phyloP scores from a whole-genome alignment of 345 rosid genomes.

The Hirschfeldia incana region DNA sequence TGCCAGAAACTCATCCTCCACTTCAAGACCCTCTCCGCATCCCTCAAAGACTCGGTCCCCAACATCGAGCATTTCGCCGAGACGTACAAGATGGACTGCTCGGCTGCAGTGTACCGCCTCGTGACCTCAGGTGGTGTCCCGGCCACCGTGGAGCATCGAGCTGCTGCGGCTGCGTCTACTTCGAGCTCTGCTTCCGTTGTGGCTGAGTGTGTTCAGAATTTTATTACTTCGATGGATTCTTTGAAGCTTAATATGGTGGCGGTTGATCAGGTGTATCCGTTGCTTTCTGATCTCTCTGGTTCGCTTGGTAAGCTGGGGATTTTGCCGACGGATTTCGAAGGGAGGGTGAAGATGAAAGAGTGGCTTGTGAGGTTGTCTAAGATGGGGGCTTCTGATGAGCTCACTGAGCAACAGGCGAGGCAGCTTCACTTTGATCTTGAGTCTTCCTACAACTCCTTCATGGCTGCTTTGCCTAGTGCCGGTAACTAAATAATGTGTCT shows the following conservation, averaged over 20 bases:
- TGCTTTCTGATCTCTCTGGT: conserved; percentile 78
- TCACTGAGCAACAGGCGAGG: conserved; percentile 92
- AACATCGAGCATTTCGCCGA: conserved; percentile 88
- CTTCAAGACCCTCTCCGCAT: conserved; percentile 77
- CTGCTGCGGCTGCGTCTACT: conserved; percentile 58
- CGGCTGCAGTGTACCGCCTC: conserved; percentile 87
- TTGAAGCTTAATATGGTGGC: conserved; percentile 94
- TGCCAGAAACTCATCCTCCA: conserved; percentile 92
- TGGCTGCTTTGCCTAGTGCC: conserved; percentile 94
- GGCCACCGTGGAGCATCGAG: conserved; percentile 89
- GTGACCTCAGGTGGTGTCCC: conserved; percentile 92
- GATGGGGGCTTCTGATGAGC: conserved; percentile 97
- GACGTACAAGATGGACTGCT: conserved; percentile 94
- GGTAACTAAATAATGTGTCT: conserved; percentile 35
- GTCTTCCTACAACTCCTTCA: conserved; percentile 91
- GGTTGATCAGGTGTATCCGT: conserved; percentile 87
- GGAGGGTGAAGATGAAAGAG: conserved; percentile 93
- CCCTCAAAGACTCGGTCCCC: conserved; percentile 79
- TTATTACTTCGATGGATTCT: conserved; percentile 95
- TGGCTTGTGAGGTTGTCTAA: conserved; percentile 83
- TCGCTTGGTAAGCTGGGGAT: conserved; percentile 73
- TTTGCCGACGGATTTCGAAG: conserved; percentile 85
- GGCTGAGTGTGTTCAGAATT: conserved; percentile 93
- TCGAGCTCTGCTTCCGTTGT: conserved; percentile 86
- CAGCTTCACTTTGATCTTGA: conserved; percentile 95